Base-by-base conservation (phyloP, 1,139 yeast genomes). In the Blastobotrys proliferans region DNA sequence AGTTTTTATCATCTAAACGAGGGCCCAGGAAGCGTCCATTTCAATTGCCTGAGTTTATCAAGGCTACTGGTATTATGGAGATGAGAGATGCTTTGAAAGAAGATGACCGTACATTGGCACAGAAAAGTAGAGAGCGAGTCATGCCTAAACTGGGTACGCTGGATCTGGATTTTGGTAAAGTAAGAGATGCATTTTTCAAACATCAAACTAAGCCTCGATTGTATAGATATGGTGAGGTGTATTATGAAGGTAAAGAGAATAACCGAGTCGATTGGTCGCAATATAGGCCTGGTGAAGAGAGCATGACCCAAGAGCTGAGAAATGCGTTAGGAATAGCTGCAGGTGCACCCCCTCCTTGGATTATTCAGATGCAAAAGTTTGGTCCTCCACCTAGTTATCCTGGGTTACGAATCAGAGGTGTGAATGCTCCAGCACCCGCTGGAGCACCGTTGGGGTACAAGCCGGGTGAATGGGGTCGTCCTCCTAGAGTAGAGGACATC, bases 351-450 rank as follows among this genome's bases (percentile, higher is more conserved):
- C 88, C 94, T 1, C 95, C 97, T 0, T 92, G 97, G 97, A 72
- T 83, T 18, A 62, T 73, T 4, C 74, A 76, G 34, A 83, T 90
- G 88, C 73, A 73, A 43, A 72, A 76, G 44, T 57, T 77, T 18
- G 97, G 97, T 0, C 80, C 85, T 26, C 97, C 98, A 0, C 96
- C 96, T 0, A 73, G 90, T 13, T 92, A 88, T 61, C 79, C 80
- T 3, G 72, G 77, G 27, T 66, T 86, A 58, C 63, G 71, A 25
- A 75, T 86, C 5, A 87, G 74, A 53, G 70, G 84, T 50, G 63
- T 65, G 38, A 75, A 73, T 48, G 67, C 67, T 0, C 66, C 69
- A 2, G 55, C 63, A 29, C 72, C 71, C 1, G 49, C 60, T 1
- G 69, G 68, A 10, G 66, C 67, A 6, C 64, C 60, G 39, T 64